phyloP scores from a whole-genome alignment of 306 rosid genomes.

The Acmispon strigosus region DNA sequence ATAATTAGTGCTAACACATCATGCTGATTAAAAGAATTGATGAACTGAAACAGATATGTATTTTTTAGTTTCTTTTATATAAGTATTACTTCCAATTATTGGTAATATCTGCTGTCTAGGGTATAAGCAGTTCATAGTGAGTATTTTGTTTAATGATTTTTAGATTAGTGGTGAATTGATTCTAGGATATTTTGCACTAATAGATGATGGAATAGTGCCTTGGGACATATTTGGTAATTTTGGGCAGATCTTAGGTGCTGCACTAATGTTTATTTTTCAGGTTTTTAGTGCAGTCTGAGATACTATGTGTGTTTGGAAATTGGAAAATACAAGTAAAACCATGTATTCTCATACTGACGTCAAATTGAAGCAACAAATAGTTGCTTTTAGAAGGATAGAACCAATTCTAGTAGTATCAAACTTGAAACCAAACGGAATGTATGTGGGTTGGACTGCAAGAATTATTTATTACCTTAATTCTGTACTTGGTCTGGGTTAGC shows the following conservation, averaged over 20 bases:
- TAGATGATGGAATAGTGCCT: background rate
- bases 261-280: background rate
- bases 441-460: background rate
- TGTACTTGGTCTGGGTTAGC: background rate
- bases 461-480: constrained; percentile 1
- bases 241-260: background rate
- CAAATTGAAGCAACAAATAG: too few species aligned
- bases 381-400: too few species aligned
- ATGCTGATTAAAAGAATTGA: background rate
- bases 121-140: background rate
- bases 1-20: background rate
- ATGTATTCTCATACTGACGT: too few species aligned
- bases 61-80: background rate
- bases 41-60: background rate
- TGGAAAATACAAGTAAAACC: too few species aligned
- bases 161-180: background rate
- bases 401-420: too few species aligned
- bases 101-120: background rate
- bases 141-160: background rate
- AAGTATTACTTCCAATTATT: background rate
- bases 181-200: background rate
- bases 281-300: background rate
- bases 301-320: background rate
- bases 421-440: too few species aligned
- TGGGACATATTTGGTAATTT: background rate